These are phyloP conservation scores for Dioscorea cayenensis DNA, from an alignment of 116 monocot genomes.

Conservation along the genomic window DNA sequence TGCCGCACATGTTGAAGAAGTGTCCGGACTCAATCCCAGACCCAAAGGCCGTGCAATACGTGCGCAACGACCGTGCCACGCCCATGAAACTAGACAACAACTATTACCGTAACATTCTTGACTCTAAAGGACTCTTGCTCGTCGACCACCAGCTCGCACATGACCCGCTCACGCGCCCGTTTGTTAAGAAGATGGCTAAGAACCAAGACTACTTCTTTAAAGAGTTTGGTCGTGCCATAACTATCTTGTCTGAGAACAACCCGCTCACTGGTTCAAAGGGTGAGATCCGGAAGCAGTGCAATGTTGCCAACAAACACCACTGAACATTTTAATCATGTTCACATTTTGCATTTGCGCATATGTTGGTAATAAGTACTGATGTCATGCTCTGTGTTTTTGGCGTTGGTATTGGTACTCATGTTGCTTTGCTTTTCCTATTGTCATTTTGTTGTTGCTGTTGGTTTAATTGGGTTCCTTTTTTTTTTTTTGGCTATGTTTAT, in stretches of 20 bases:
- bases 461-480: no score
- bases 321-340: neutral
- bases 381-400: no score
- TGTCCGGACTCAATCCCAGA: conserved; percentile 76
- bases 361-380: no score
- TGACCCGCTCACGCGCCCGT: conserved; percentile 50
- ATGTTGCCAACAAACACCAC: conserved; percentile 54
- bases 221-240: conserved; percentile 57
- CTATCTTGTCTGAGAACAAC: conserved; percentile 73
- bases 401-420: no score
- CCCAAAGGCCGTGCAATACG: conserved; percentile 87
- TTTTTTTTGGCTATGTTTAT: no score
- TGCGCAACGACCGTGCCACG: conserved; percentile 77
- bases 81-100: conserved; percentile 94
- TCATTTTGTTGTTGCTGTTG: no score
- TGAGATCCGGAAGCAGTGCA: conserved; percentile 71
- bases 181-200: conserved; percentile 86
- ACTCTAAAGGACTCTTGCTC: conserved; percentile 71
- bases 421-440: no score
- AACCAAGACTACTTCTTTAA: conserved; percentile 77
- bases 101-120: conserved; percentile 86
- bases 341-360: no score
- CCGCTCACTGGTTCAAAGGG: conserved; percentile 70
- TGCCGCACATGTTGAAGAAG: conserved; percentile 86
- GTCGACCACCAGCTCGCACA: conserved; percentile 82